Percentiles rank a stretch among this genome's conserved stretches.
phyloP scores from a whole-genome alignment of 2,329 filamentous ascomycete species.

The Stylonectria norvegica region DNA sequence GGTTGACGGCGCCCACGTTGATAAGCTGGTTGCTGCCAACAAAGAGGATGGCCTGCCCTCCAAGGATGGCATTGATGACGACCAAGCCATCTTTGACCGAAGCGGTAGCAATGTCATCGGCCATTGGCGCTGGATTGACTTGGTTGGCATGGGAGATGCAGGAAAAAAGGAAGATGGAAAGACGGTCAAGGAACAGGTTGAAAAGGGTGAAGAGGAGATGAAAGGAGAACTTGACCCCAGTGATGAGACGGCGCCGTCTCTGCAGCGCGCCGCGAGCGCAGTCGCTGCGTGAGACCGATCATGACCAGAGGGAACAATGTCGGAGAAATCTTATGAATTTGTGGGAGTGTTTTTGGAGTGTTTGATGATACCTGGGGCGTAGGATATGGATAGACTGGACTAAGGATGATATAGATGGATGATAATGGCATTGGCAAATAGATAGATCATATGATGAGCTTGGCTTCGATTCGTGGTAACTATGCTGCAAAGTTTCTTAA shows the following conservation, averaged over 20 bases:
- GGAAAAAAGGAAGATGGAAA: slow-evolving; percentile 29
- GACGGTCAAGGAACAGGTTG: slow-evolving; percentile 30
- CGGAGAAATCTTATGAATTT: no score
- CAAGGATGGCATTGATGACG: slow-evolving; percentile 42
- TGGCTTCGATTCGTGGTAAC: no score
- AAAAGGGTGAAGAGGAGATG: slow-evolving; percentile 35
- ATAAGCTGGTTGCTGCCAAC: slow-evolving; percentile 32
- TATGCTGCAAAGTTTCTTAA: no score
- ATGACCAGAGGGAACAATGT: slow-evolving; percentile 5
- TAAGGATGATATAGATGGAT: no score
- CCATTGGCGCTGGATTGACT: slow-evolving; percentile 52
- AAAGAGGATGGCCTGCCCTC: slow-evolving; percentile 11
- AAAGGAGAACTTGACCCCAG: slow-evolving; percentile 35
- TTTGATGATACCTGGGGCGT: no score
- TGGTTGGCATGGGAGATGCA: slow-evolving; percentile 45
- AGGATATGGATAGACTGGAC: no score
- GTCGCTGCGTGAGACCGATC: slow-evolving; percentile 15
- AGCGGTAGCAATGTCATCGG: slow-evolving; percentile 39
- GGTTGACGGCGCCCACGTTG: slow-evolving; percentile 43
- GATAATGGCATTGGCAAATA: no score
- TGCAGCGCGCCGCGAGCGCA: slow-evolving; percentile 10
- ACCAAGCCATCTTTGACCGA: slow-evolving; percentile 50
- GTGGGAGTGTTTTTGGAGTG: no score
- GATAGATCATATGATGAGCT: no score
- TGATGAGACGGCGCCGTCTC: slow-evolving; percentile 19